These are phyloP conservation scores for Albophoma yamanashiensis DNA, from an alignment of 2,329 filamentous ascomycete species.

Conservation along the genomic window DNA sequence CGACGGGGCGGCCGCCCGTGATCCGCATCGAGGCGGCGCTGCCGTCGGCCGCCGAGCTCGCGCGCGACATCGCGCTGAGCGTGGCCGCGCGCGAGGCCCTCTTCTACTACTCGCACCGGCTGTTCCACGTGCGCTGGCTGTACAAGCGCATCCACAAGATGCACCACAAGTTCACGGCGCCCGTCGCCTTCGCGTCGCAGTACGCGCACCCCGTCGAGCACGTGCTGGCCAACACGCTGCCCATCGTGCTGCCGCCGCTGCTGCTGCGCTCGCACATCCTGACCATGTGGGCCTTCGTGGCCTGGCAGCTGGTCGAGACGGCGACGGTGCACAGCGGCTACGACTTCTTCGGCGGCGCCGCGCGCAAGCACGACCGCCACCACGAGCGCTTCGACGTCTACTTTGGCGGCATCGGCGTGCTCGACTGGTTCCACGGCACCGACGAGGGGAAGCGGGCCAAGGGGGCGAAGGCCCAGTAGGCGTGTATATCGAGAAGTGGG, in stretches of 20 bases:
- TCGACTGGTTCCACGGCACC: conserved; percentile 47
- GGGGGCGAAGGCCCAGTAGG: conserved; percentile 2
- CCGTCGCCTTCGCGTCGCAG: conserved; percentile 42
- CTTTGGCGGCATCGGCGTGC: conserved; percentile 38
- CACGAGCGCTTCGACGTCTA: conserved; percentile 46
- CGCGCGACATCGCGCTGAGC: conserved; percentile 28
- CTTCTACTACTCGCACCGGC: conserved; percentile 46
- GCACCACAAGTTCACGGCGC: conserved; percentile 46
- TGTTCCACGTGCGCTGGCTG: conserved; percentile 36
- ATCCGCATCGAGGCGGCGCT: conserved; percentile 27
- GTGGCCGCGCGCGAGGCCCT: conserved; percentile 34
- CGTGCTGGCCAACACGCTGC: conserved; percentile 40
- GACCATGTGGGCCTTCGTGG: conserved; percentile 40
- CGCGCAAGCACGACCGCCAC: conserved; percentile 43
- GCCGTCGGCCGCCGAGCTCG: conserved; percentile 24
- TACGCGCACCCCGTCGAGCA: conserved; percentile 49
- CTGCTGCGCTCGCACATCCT: conserved; percentile 36
- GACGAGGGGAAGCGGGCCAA: conserved; percentile 11
- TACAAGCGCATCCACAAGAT: conserved; percentile 43
- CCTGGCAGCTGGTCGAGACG: conserved; percentile 38
- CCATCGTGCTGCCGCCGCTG: conserved; percentile 37
- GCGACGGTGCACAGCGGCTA: conserved; percentile 46
- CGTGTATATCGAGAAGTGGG: background rate
- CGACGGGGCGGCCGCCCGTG: conserved; percentile 12
- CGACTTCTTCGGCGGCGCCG: conserved; percentile 37